Percentiles rank a stretch among this genome's conserved stretches.
These are phyloP conservation scores for Metschnikowia cerradonensis DNA, from an alignment of 805 yeast genomes.

Conservation along the genomic window DNA sequence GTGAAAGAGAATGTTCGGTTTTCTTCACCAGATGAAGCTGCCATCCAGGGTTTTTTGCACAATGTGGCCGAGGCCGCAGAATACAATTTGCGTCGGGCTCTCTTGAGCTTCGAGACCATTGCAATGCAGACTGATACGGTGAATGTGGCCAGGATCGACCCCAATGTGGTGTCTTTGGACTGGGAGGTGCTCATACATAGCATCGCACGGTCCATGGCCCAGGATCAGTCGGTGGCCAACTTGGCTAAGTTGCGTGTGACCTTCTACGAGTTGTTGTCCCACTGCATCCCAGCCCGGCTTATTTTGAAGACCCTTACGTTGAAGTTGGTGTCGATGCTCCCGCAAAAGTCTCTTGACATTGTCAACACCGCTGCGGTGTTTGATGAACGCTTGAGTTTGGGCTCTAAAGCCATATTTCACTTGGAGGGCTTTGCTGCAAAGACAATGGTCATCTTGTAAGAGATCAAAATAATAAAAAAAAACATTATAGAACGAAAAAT, in stretches of 20 bases:
- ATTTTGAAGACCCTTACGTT: constrained; percentile 59
- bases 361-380: constrained; percentile 60
- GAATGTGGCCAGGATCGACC: constrained; percentile 21
- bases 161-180: constrained; percentile 63
- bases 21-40: constrained; percentile 36
- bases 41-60: constrained; percentile 34
- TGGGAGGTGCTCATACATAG: constrained; percentile 81
- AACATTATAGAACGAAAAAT: too few species aligned
- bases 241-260: constrained; percentile 59
- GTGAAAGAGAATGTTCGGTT: constrained; percentile 49
- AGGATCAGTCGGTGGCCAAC: constrained; percentile 61
- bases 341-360: constrained; percentile 38
- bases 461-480: too few species aligned
- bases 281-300: constrained; percentile 87
- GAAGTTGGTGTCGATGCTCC: constrained; percentile 35
- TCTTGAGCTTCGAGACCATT: constrained; percentile 79
- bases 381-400: constrained; percentile 84
- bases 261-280: constrained; percentile 81
- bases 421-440: constrained; percentile 91
- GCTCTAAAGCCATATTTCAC: constrained; percentile 88
- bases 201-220: constrained; percentile 56
- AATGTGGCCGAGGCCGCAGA: constrained; percentile 53
- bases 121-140: constrained; percentile 62
- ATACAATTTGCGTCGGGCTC: constrained; percentile 73
- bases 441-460: constrained; percentile 57